Evolutionary conservation across 257 asterid genomes (phyloP).

Genomic region (Petrea volubilis): DNA sequence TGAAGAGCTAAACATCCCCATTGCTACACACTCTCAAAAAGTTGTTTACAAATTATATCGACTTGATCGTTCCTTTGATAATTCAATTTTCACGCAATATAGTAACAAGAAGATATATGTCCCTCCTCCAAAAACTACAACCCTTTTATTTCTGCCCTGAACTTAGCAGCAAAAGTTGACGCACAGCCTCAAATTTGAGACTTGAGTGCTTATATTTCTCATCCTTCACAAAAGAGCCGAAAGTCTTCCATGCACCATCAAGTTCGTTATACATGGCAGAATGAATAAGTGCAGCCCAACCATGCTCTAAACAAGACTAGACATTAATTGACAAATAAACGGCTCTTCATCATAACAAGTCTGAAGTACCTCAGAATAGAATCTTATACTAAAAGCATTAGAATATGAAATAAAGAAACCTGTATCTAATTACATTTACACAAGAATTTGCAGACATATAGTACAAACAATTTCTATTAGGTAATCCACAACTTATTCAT

Average conservation of each 20-base stretch:
- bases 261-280: background rate
- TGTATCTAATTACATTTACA: background rate
- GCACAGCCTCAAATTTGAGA: background rate
- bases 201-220: background rate
- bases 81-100: background rate
- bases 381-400: slow-evolving; percentile 5
- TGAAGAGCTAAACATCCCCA: background rate
- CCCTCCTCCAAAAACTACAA: background rate
- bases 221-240: background rate
- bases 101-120: background rate
- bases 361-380: background rate
- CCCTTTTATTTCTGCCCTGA: background rate
- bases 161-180: background rate
- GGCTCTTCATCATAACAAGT: background rate
- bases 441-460: slow-evolving; percentile 7
- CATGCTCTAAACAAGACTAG: slow-evolving; percentile 2
- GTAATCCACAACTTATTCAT: slow-evolving; percentile 8
- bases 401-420: background rate
- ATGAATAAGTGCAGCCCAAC: background rate
- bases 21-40: background rate
- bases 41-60: background rate
- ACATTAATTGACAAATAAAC: slow-evolving; percentile 12
- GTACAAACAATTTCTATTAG: background rate
- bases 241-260: background rate
- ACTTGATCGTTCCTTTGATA: background rate